A percentile compares a stretch with the other conserved stretches of the same genome.
phyloP scores from a whole-genome alignment of 305 asterid genomes.

The Fraxinus greggii region DNA sequence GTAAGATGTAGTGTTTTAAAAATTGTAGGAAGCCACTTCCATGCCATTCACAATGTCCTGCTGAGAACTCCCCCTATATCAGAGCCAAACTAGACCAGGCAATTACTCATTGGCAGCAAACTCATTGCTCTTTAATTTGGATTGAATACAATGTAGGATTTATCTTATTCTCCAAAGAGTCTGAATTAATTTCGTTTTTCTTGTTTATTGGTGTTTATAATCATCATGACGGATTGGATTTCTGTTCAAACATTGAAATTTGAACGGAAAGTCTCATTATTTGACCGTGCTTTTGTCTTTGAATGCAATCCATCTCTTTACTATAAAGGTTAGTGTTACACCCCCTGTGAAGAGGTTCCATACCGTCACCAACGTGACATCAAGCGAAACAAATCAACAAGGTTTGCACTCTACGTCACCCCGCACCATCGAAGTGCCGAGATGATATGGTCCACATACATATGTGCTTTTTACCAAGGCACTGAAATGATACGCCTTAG shows the following conservation, averaged over 20 bases:
- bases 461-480: not conserved
- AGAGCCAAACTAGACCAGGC: not conserved
- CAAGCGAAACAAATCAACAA: not conserved
- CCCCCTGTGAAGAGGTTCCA: not conserved
- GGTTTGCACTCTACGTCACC: not conserved
- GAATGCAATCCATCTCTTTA: not conserved
- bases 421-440: not conserved
- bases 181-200: not conserved
- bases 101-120: not conserved
- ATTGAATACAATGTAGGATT: not conserved
- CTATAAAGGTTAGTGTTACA: not conserved
- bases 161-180: not conserved
- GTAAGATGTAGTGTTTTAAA: not conserved
- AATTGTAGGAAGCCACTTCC: not conserved
- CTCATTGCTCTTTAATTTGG: not conserved
- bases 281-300: not conserved
- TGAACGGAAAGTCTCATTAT: not conserved
- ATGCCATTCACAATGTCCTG: not conserved
- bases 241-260: not conserved
- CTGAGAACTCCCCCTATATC: not conserved
- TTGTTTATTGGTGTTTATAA: not conserved
- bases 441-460: not conserved
- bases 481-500: not conserved
- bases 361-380: not conserved
- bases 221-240: not conserved